phyloP scores from a whole-genome alignment of 805 yeast species.

The Pichia exigua region DNA sequence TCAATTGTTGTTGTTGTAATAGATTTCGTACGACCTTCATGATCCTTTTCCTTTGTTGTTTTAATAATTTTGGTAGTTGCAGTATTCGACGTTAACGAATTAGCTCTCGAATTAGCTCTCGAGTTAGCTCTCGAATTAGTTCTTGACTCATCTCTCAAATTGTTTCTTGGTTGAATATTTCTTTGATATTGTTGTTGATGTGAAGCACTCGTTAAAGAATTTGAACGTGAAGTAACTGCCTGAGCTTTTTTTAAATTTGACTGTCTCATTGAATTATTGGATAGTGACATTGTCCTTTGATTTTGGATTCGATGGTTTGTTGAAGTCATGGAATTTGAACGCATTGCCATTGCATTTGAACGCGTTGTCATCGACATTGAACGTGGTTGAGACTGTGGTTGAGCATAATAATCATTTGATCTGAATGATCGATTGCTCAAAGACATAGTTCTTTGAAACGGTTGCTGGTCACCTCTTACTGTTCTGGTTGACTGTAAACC shows the following conservation, averaged over 20 bases:
- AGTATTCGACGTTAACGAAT: constrained; percentile 26
- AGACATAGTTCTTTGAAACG: constrained; percentile 25
- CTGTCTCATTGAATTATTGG: neutral
- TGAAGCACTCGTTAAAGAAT: constrained; percentile 13
- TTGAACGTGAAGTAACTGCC: constrained; percentile 14
- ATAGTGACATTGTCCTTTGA: constrained; percentile 5
- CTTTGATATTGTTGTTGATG: constrained; percentile 7
- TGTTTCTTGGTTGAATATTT: neutral
- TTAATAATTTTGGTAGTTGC: constrained; percentile 32
- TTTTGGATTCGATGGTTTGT: constrained; percentile 3
- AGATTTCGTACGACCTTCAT: constrained; percentile 45
- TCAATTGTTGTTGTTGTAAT: constrained; percentile 48
- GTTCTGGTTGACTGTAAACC: constrained; percentile 4
- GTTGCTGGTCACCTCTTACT: neutral
- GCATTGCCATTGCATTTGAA: constrained; percentile 8
- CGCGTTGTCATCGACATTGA: constrained; percentile 23
- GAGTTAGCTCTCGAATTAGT: constrained; percentile 16
- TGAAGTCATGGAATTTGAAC: constrained; percentile 11
- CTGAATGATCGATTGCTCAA: constrained; percentile 25
- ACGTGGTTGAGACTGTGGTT: constrained; percentile 7
- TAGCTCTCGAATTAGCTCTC: constrained; percentile 17
- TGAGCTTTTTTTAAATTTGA: neutral
- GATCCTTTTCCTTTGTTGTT: constrained; percentile 44
- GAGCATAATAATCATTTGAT: constrained; percentile 4
- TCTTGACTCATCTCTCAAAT: constrained; percentile 11